Conservation (phyloP, 495 filamentous ascomycete genomes). For the Rostrohypoxylon terebratum region DNA sequence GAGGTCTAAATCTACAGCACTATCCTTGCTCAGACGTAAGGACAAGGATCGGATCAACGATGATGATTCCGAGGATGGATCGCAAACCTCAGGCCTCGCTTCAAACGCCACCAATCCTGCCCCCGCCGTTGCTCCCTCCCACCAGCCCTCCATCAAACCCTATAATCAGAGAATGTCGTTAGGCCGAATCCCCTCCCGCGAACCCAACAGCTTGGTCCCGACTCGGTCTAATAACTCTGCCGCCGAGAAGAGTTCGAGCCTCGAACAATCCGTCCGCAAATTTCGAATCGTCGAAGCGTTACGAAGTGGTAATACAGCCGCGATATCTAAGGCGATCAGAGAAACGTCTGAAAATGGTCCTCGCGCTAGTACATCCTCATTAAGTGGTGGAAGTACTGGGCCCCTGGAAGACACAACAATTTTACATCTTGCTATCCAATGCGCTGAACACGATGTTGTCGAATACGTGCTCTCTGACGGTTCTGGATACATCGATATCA, state of each 20-base stretch:
- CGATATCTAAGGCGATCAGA: conserved; percentile 88
- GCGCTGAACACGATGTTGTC: conserved; percentile 93
- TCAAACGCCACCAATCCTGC: conserved; percentile 48
- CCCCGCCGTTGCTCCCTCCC: conserved; percentile 52
- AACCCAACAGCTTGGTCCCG: conserved; percentile 37
- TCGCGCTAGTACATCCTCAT: conserved; percentile 66
- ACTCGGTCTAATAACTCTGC: conserved; percentile 47
- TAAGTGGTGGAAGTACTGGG: conserved; percentile 57
- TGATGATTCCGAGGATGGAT: conserved; percentile 59
- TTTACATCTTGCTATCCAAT: conserved; percentile 95
- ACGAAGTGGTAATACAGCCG: conserved; percentile 87
- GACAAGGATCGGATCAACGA: conserved; percentile 57
- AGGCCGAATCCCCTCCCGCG: conserved; percentile 53
- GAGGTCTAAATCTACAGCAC: conserved; percentile 64
- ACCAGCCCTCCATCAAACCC: conserved; percentile 51
- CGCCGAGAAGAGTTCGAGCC: conserved; percentile 65
- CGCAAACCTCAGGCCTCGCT: conserved; percentile 49
- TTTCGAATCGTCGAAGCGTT: conserved; percentile 95
- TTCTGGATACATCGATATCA: conserved; percentile 77
- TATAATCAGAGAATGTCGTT: conserved; percentile 60
- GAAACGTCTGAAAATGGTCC: conserved; percentile 66
- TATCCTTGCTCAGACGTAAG: conserved; percentile 62
- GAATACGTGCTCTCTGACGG: conserved; percentile 89
- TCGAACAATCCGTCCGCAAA: conserved; percentile 93
- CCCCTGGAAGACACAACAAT: conserved; percentile 83